Conservation (phyloP, 1,284 basidiomycete genomes). For the Cutaneotrichosporon dermatis region DNA sequence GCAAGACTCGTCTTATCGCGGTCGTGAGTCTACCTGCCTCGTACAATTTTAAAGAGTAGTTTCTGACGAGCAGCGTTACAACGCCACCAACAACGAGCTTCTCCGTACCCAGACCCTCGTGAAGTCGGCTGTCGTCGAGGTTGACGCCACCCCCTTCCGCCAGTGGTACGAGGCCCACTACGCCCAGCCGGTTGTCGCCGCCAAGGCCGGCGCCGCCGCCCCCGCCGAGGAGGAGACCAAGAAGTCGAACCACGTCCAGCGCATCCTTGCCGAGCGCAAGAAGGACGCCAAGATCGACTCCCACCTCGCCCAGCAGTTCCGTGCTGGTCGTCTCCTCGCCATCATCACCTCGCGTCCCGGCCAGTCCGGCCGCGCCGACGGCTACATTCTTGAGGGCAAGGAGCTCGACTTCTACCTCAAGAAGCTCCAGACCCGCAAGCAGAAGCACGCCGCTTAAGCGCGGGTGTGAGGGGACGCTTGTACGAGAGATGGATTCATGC, state of each 20-base stretch:
- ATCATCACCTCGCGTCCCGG: constrained; percentile 85
- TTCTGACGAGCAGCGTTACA: constrained; percentile 67
- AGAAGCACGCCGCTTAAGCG: constrained; percentile 66
- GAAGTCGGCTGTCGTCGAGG: constrained; percentile 87
- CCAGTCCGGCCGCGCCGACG: constrained; percentile 88
- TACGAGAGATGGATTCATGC: constrained; percentile 31
- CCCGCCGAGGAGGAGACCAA: constrained; percentile 59
- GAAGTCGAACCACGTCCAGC: constrained; percentile 82
- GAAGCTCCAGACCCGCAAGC: constrained; percentile 86
- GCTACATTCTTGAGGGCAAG: constrained; percentile 93
- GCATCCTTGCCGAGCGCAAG: constrained; percentile 78
- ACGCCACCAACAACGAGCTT: constrained; percentile 96
- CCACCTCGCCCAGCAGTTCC: constrained; percentile 63
- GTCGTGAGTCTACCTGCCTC: constrained; percentile 64
- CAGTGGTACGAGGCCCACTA: constrained; percentile 98
- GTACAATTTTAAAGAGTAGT: not conserved
- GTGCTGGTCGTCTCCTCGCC: constrained; percentile 60
- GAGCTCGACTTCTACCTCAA: constrained; percentile 95
- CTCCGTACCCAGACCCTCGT: constrained; percentile 97
- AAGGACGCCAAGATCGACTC: constrained; percentile 88
- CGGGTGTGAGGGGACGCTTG: constrained; percentile 19
- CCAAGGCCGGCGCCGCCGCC: constrained; percentile 57
- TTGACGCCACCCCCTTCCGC: constrained; percentile 94
- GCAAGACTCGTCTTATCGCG: constrained; percentile 88
- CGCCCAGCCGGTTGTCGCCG: constrained; percentile 76